phyloP scores from a whole-genome alignment of 106 monocot genomes.

The Chionographis japonica region DNA sequence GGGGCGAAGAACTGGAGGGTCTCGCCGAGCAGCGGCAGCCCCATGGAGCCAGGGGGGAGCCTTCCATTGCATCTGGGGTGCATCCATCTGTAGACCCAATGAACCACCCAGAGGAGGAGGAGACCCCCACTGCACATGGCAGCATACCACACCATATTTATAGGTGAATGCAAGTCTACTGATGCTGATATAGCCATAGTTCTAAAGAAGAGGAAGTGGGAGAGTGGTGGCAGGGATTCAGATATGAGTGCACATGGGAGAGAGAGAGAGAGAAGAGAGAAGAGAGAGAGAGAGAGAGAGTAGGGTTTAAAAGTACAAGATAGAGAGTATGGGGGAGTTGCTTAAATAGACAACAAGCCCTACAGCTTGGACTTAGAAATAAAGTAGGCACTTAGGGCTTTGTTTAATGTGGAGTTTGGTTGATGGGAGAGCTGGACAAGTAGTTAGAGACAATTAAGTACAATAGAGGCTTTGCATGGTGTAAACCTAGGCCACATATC shows the following conservation, averaged over 20 bases:
- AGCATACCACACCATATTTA: not conserved
- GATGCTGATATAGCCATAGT: too few species aligned
- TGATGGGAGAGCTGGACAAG: not conserved
- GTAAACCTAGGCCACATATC: not conserved
- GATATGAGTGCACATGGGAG: constrained; percentile 13
- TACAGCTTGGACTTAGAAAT: not conserved
- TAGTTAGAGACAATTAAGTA: constrained; percentile 4
- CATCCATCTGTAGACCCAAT: constrained; percentile 26
- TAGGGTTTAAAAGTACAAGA: not conserved
- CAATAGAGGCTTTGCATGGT: too few species aligned
- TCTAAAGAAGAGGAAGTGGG: not conserved
- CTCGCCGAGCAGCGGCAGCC: constrained; percentile 46
- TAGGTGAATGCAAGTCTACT: not conserved
- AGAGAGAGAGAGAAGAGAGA: not conserved
- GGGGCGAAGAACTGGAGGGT: constrained; percentile 50
- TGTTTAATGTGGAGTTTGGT: not conserved
- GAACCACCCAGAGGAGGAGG: constrained; percentile 1
- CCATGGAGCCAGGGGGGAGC: constrained; percentile 57
- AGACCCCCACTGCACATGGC: not conserved
- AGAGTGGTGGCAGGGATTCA: constrained; percentile 5
- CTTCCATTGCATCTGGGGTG: constrained; percentile 36
- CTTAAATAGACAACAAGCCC: constrained; percentile 3
- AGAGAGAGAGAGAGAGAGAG: not conserved
- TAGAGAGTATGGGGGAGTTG: not conserved
- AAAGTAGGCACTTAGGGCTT: not conserved